Evolutionary conservation across 805 yeast genomes (phyloP), one percentile per base, ranked within the genome.

Genomic region (Saccharomyces kudriavzevii): DNA sequence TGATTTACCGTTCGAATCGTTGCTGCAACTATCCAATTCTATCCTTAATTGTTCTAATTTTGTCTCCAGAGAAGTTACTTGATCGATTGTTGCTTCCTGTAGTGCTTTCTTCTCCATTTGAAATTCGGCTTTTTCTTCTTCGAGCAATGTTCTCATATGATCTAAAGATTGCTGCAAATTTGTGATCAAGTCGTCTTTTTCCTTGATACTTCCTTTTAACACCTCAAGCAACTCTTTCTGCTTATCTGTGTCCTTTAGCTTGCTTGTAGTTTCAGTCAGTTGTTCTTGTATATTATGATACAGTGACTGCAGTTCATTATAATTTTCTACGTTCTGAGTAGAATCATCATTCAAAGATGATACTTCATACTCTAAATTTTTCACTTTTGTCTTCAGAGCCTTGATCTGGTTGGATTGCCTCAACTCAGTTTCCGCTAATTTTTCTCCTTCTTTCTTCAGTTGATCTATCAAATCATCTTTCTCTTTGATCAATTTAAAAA

Each of bases 381-480:
- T 55, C 31, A 80, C 79, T 40, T 74, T 76, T 22, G 75, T 70
- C 45, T 82, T 80, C 53, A 90, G 68, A 57, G 77, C 76, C 56
- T 87, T 87, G 49, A 91, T 81, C 0, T 83, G 74, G 45, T 82
- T 87, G 59, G 80, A 82, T 51, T 83, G 76, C 58, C 79, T 81
- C 27, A 89, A 75, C 61, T 92, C 97, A 56, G 81, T 83, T 54
- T 77, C 77, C 0, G 94, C 82, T 40, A 89, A 69, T 25, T 78
- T 80, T 57, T 85, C 84, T 3, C 96, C 96, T 68, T 90, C 96
- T 52, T 79, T 81, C 63, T 87, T 64, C 28, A 91, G 70, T 53
- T 84, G 83, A 17, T 79, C 77, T 26, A 91, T 81, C 31, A 81
- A 78, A 11, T 74, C 77, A 50, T 90, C 72, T 73, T 84, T 60